Evolutionary conservation across 2,329 filamentous ascomycete species (phyloP).

Genomic region (Colletotrichum magnum): DNA sequence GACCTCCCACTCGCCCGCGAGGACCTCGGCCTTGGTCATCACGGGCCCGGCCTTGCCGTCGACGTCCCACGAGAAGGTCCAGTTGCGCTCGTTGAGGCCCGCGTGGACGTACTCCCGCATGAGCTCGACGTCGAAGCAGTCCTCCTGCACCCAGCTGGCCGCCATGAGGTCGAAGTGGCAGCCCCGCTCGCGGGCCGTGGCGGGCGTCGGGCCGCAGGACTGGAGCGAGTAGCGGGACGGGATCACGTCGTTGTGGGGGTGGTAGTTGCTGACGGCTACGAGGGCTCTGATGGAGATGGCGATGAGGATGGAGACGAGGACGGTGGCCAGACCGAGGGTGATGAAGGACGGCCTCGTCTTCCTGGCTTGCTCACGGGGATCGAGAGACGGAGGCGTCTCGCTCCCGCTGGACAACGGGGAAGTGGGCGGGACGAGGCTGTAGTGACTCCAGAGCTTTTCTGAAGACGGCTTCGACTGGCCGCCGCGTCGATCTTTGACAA

Average conservation of each 20-base stretch:
- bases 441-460: too few relatives aligned
- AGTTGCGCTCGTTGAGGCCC: conserved; percentile 1
- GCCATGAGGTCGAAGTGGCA: conserved; percentile 11
- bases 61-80: not conserved
- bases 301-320: not conserved
- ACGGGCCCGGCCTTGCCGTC: not conserved
- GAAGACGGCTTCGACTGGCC: too few relatives aligned
- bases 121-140: not conserved
- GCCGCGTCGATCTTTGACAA: too few relatives aligned
- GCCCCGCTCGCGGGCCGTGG: not conserved
- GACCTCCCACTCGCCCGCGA: not conserved
- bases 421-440: too few relatives aligned
- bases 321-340: not conserved
- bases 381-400: not conserved
- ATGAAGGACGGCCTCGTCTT: not conserved
- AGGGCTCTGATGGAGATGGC: not conserved
- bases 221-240: not conserved
- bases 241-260: not conserved
- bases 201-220: not conserved
- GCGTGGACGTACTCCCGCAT: not conserved
- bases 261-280: not conserved
- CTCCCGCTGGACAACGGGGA: not conserved
- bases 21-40: not conserved
- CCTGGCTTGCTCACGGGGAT: not conserved
- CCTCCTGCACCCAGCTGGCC: not conserved